Percentiles rank a stretch among this genome's conserved stretches.
phyloP scores from a whole-genome alignment of 768 basidiomycete genomes.

The Coprinopsis marcescibilis region DNA sequence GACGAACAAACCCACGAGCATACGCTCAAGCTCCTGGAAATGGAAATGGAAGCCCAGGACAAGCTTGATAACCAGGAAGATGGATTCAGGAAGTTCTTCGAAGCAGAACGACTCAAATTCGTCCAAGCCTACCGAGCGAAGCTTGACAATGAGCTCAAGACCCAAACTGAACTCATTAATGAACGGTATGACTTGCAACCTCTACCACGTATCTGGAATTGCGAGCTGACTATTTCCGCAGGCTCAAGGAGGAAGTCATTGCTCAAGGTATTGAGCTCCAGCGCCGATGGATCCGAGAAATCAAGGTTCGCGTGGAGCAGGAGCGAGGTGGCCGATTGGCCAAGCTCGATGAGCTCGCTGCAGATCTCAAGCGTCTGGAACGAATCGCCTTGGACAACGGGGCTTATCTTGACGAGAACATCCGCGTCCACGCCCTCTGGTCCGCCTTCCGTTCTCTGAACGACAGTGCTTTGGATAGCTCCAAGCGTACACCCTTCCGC shows the following conservation, averaged over 20 bases:
- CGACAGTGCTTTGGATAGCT: slow-evolving; percentile 55
- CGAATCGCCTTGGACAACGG: slow-evolving; percentile 90
- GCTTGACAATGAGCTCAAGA: slow-evolving; percentile 76
- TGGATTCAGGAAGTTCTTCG: slow-evolving; percentile 75
- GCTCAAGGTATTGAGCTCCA: slow-evolving; percentile 98
- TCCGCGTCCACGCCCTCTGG: slow-evolving; percentile 89
- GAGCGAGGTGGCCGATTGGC: slow-evolving; percentile 94
- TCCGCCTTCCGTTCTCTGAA: slow-evolving; percentile 81
- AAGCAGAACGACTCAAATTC: slow-evolving; percentile 68
- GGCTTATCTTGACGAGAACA: slow-evolving; percentile 85
- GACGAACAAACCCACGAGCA: slow-evolving; percentile 87
- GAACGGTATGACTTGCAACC: slow-evolving; percentile 57
- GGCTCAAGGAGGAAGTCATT: slow-evolving; percentile 90
- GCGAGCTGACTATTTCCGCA: slow-evolving; percentile 28
- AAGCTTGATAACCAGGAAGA: slow-evolving; percentile 83
- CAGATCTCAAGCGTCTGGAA: slow-evolving; percentile 86
- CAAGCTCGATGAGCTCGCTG: slow-evolving; percentile 89
- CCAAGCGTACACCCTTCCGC: slow-evolving; percentile 78
- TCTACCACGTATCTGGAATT: slow-evolving; percentile 1
- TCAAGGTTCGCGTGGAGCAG: slow-evolving; percentile 93
- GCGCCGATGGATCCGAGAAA: slow-evolving; percentile 91
- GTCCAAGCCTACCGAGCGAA: slow-evolving; percentile 80
- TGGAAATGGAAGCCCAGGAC: slow-evolving; percentile 83
- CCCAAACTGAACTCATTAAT: slow-evolving; percentile 90
- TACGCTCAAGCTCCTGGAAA: slow-evolving; percentile 68